Evolutionary conservation across 768 basidiomycete genomes (phyloP).

Genomic region (Calocera viscosa): DNA sequence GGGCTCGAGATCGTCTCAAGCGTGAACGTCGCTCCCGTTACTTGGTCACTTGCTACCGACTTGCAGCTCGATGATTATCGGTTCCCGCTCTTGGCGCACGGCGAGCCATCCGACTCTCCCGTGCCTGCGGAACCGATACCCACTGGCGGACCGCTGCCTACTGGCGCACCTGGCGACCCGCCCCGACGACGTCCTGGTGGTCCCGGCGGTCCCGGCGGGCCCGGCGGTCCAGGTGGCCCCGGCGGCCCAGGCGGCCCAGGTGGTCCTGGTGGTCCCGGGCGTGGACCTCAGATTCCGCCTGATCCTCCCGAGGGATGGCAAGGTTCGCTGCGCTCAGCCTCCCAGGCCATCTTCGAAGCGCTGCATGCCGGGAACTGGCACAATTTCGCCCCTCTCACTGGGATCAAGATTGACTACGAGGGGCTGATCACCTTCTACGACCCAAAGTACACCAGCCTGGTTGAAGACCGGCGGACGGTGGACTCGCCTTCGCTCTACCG

Average conservation of each 20-base stretch:
- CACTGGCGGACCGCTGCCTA: neutral
- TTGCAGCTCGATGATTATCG: neutral
- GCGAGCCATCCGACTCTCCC: neutral
- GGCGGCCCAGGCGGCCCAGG: constrained; percentile 36
- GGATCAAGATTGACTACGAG: constrained; percentile 33
- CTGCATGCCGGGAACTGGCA: constrained; percentile 31
- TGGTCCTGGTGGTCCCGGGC: constrained; percentile 18
- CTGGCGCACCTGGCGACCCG: neutral
- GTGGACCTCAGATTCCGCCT: constrained; percentile 11
- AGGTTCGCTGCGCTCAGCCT: neutral
- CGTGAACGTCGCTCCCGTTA: neutral
- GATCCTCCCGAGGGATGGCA: neutral
- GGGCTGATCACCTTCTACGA: constrained; percentile 37
- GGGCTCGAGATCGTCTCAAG: neutral
- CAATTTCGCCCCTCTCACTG: constrained; percentile 28
- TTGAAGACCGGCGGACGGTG: constrained; percentile 23
- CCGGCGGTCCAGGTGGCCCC: constrained; percentile 11
- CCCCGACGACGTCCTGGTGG: no score
- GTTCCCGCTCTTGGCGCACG: neutral
- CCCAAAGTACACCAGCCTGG: constrained; percentile 28
- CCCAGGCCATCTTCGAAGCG: constrained; percentile 9
- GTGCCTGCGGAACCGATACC: no score
- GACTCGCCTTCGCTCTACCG: constrained; percentile 30
- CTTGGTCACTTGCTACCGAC: neutral
- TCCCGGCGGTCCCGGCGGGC: constrained; percentile 36